Base-by-base conservation (phyloP, 2,329 filamentous ascomycete species). In the Penicillium sp. region DNA sequence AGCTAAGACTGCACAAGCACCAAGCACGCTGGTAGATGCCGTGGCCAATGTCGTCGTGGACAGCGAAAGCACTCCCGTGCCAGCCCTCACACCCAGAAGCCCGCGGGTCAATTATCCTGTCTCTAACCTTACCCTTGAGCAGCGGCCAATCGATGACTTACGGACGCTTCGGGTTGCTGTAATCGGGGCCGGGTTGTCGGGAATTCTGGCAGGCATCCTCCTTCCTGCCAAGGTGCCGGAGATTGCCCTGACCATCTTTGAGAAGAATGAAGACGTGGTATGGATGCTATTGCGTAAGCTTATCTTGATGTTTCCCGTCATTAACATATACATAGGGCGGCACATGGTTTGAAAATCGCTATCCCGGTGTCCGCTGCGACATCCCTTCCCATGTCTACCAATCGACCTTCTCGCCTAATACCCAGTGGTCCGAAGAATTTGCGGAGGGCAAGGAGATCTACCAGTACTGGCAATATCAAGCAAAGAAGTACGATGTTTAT, bases 281-380 rank as follows among this genome's bases (percentile, higher is more conserved):
- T 72, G 72, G 35, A 13, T 9, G 8, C 31, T 7, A 9, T 9
- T 35, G 31, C 8, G 4, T 1, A 35, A 35, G 8, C 4, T 9
- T 9, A 13, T 35, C 4, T 9, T 9, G 31, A 3, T 9, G 7
- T 21, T 21, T 21, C 21, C 21, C 21, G 21, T 21, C 4, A 35
- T 5, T 26, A 35, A 13, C 3, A 35, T 35, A 35, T 26, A 3
- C 5, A 35, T 9, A 35, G 8, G 31, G 8, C 13, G 31, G 31
- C 13, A 68, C 71, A 46, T 75, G 73, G 73, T 65, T 69, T 26
- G 70, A 72, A 23, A 72, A 69, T 64, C 66, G 69, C 19, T 74
- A 74, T 56, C 72, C 72, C 1, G 73, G 73, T 23, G 73, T 71
- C 62, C 69, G 71, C 31, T 76, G 73, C 56, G 75, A 78, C 50